Percentiles rank a stretch among this genome's conserved stretches.
phyloP scores from a whole-genome alignment of 306 rosid genomes.

The Cicer chorassanicum region DNA sequence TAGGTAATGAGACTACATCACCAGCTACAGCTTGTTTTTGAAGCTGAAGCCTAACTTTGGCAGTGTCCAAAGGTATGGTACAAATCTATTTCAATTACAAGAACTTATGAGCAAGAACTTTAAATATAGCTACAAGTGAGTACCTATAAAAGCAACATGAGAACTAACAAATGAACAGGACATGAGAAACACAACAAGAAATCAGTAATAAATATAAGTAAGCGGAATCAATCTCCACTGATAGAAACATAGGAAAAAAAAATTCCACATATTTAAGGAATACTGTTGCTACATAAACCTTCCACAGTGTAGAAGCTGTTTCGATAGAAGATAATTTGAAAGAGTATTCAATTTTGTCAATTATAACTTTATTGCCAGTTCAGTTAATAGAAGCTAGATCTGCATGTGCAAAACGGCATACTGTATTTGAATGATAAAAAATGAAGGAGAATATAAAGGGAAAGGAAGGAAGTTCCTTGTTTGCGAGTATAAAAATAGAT shows the following conservation, averaged over 20 bases:
- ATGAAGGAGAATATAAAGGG: conserved; percentile 1
- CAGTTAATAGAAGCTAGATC: neutral
- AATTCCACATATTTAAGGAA: neutral
- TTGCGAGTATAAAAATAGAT: neutral
- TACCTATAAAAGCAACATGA: conserved; percentile 24
- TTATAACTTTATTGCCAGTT: conserved; percentile 5
- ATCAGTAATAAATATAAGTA: neutral
- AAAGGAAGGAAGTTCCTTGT: conserved; percentile 2
- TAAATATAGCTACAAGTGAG: conserved; percentile 20
- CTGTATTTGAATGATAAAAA: neutral
- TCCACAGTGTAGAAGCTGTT: neutral
- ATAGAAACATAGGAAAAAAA: neutral
- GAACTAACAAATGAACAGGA: conserved; percentile 33
- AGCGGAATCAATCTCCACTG: conserved; percentile 13
- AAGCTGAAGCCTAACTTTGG: conserved; percentile 98
- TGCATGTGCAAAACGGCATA: neutral
- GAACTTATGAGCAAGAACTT: conserved; percentile 9
- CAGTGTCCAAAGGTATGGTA: conserved; percentile 98
- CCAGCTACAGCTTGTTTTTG: conserved; percentile 82
- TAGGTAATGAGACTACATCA: conserved; percentile 69
- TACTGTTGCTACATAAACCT: neutral
- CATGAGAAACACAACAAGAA: conserved; percentile 18
- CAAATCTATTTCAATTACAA: conserved; percentile 65
- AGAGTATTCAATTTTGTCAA: neutral
- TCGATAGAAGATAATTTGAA: neutral